A percentile compares a stretch with the other conserved stretches of the same genome.
Evolutionary conservation across 108 stramenopile species (phyloP).

Genomic region (Cyclostephanos invisitatus): DNA sequence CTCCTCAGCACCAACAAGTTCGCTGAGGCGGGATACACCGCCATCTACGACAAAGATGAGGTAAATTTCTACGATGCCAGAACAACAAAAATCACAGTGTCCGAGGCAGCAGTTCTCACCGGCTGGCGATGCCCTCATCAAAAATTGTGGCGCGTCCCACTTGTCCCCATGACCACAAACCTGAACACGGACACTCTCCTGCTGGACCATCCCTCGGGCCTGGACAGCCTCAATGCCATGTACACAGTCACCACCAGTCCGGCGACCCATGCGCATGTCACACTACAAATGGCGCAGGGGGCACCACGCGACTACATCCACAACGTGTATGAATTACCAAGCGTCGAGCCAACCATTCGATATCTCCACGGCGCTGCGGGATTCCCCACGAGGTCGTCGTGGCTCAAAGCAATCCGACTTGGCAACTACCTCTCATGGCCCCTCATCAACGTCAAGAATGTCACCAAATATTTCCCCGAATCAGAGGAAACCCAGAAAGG

Average conservation of each 20-base stretch:
- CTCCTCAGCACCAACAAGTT: no score
- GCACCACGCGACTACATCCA: constrained; percentile 3
- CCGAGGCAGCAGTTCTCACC: background rate
- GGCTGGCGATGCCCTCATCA: background rate
- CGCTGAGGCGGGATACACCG: background rate
- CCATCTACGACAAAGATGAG: constrained; percentile 11
- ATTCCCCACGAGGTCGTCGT: no score
- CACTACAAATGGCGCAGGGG: background rate
- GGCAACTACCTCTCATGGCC: no score
- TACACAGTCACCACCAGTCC: background rate
- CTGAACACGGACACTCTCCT: no score
- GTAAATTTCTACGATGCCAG: background rate
- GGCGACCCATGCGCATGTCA: background rate
- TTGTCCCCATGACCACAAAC: background rate
- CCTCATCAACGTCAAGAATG: no score
- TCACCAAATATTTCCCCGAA: no score
- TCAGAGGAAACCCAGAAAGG: no score
- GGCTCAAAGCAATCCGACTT: no score
- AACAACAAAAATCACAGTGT: no score
- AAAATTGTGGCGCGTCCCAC: background rate
- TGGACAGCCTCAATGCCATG: background rate
- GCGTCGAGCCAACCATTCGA: constrained; percentile 2
- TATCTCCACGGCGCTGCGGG: background rate
- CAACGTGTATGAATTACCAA: constrained; percentile 8
- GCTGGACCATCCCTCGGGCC: no score